Base-by-base conservation (phyloP, 352 stramenopile genomes). In the Pythium grandisporangium region DNA sequence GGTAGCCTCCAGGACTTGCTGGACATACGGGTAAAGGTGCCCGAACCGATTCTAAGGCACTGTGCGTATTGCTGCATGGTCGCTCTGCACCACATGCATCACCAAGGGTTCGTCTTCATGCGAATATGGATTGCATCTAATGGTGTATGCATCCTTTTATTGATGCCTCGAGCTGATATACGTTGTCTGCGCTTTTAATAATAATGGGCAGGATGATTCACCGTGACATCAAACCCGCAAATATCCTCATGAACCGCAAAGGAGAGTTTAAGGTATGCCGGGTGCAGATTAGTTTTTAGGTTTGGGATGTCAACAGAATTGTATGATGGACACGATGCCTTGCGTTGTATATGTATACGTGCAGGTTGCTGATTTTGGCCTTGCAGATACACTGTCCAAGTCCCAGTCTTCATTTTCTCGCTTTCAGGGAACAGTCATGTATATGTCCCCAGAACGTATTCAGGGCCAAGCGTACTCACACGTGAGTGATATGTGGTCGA, bases 381-480 rank as follows among this genome's bases (percentile, higher is more conserved):
- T 96, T 16, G 75, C 81, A 1, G 70, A 58, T 0, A 88, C 74
- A 8, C 46, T 93, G 20, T 69, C 73, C 16, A 87, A 87, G 45
- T 88, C 71, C 13, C 62, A 68, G 23, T 84, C 78, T 2, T 87
- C 82, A 23, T 88, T 85, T 50, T 91, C 78, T 23, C 73, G 89
- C 32, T 93, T 93, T 32, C 70, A 87, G 44, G 91, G 89, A 30
- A 97, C 91, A 1, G 78, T 97, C 56, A 95, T 93, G 62, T 97
- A 97, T 69, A 98, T 98, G 93, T 78, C 84, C 0, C 92, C 93
- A 0, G 90, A 98, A 52, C 70, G 93, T 4, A 95, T 98, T 29
- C 73, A 76, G 2, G 86, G 86, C 1, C 61, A 92, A 16, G 57
- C 68, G 14, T 98, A 97, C 56, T 74, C 63, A 12, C 93, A 77